Evolutionary conservation across 495 filamentous ascomycete genomes (phyloP), one percentile per base, ranked within the genome.

Genomic region (Penicillium diatomitis): DNA sequence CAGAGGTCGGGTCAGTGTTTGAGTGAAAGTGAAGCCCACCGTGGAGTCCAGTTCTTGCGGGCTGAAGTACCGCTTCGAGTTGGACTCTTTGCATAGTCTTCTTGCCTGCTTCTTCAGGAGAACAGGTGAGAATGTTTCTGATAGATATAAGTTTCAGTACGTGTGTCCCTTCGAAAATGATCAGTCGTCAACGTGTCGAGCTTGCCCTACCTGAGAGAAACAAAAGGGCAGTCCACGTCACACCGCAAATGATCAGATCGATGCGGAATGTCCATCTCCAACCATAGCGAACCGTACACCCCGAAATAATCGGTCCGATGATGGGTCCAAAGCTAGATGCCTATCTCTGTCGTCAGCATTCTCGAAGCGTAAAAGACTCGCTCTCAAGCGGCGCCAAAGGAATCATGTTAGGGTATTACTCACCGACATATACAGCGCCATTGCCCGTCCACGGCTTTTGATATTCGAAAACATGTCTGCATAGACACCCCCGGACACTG

Each of bases 401-500:
- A 27, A 9, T 7, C 2, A 3, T 3, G 33, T 36, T 35, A 28
- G 8, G 11, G 2, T 8, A 4, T 6, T 8, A 73, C 80, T 69
- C 64, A 84, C 82, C 32, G 75, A 79, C 77, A 84, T 86, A 63
- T 87, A 90, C 4, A 78, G 62, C 1, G 83, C 77, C 78, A 90
- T 84, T 4, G 81, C 82, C 6, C 83, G 73, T 3, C 87, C 87
- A 11, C 87, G 72, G 27, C 64, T 67, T 11, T 74, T 59, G 4
- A 79, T 64, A 54, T 82, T 73, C 20, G 70, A 69, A 53, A 79
- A 84, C 5, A 88, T 71, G 65, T 92, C 87, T 0, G 87, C 85
- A 58, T 84, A 86, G 3, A 88, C 69, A 6, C 87, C 87, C 0
- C 84, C 81, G 10, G 86, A 76, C 6, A 89, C 75, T 4, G 82